Evolutionary conservation across 345 rosid species (phyloP).

Genomic region (Rhizophora mangle): DNA sequence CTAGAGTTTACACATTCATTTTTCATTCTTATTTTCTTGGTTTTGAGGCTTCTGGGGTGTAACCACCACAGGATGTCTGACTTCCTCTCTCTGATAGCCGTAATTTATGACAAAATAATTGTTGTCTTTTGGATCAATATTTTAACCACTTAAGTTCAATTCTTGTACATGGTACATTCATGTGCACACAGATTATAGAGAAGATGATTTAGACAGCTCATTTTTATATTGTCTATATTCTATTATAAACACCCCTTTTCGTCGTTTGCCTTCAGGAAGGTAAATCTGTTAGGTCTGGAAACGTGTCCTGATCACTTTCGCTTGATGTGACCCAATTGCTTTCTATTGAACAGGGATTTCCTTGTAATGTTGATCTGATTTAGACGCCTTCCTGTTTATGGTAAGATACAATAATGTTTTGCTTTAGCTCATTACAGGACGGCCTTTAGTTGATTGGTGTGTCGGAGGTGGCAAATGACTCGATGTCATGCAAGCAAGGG

Average conservation of each 20-base stretch:
- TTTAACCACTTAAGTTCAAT: conserved; percentile 6
- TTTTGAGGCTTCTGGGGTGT: neutral
- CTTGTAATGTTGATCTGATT: too few relatives aligned
- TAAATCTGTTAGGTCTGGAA: conserved; percentile 18
- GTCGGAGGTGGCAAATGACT: too few relatives aligned
- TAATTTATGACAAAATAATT: neutral
- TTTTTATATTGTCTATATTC: conserved; percentile 14
- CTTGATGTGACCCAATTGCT: conserved; percentile 12
- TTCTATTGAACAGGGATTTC: neutral
- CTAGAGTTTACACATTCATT: neutral
- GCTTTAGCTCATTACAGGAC: neutral
- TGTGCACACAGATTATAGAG: neutral
- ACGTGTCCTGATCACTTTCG: conserved; percentile 26
- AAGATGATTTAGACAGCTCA: conserved; percentile 31
- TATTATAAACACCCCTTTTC: conserved; percentile 15
- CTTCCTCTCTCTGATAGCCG: neutral
- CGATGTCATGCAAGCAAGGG: neutral
- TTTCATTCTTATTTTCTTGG: neutral
- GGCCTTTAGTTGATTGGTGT: neutral
- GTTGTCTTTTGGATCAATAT: neutral
- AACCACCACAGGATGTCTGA: neutral
- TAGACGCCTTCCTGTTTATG: neutral
- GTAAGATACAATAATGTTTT: neutral
- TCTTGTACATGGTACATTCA: conserved; percentile 9
- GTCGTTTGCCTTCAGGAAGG: conserved; percentile 38